Evolutionary conservation across 2,329 filamentous ascomycete species (phyloP).

Genomic region (Penicillium sp.): DNA sequence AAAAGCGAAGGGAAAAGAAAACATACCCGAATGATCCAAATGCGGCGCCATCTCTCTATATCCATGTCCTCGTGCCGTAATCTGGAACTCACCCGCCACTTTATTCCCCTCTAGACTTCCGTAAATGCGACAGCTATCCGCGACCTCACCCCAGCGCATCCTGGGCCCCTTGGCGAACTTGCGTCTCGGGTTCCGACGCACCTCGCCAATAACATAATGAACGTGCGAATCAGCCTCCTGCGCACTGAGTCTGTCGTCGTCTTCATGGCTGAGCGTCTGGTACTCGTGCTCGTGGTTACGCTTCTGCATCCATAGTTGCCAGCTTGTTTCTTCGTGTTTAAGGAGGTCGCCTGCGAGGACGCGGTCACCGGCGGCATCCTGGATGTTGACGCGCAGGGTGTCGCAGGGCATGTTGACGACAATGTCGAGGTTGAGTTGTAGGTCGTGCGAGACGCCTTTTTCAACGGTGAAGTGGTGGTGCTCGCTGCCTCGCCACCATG

Average conservation of each 20-base stretch:
- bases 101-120: constrained; percentile 90
- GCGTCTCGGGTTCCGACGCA: constrained; percentile 60
- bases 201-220: constrained; percentile 76
- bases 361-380: constrained; percentile 87
- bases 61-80: constrained; percentile 92
- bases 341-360: constrained; percentile 76
- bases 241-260: constrained; percentile 46
- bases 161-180: constrained; percentile 69
- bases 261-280: constrained; percentile 56
- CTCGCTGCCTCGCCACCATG: constrained; percentile 81
- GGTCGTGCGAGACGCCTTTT: constrained; percentile 75
- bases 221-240: constrained; percentile 73
- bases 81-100: constrained; percentile 96
- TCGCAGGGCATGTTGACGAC: constrained; percentile 82
- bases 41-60: constrained; percentile 77
- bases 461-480: constrained; percentile 90
- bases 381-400: constrained; percentile 92
- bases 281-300: constrained; percentile 57
- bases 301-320: constrained; percentile 72
- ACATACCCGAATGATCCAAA: constrained; percentile 72
- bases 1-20: background rate
- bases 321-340: constrained; percentile 69
- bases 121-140: constrained; percentile 81
- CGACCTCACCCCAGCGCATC: constrained; percentile 50
- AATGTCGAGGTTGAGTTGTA: constrained; percentile 95